Evolutionary conservation across 345 rosid genomes (phyloP), one percentile per base, ranked within the genome.

Genomic region (Noccaea caerulescens): DNA sequence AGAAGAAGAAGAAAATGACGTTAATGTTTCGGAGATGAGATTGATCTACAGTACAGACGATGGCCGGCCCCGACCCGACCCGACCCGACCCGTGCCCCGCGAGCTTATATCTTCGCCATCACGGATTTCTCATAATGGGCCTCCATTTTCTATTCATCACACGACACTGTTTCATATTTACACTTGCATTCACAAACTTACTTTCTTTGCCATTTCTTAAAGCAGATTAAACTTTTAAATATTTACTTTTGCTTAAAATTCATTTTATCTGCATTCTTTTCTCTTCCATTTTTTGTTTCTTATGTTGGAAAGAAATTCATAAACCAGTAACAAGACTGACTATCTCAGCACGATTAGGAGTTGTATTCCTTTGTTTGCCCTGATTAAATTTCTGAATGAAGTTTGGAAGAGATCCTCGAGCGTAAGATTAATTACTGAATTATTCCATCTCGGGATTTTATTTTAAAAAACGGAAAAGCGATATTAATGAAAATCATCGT

Each of bases 41-140:
- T 71, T 58, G 43, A 53, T 30, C 54, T 10, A 10, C 30, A 3
- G 30, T 10, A 10, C 30, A 27, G 30, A 27, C 38, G 10, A 23
- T 32, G 32, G 53, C 53, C 61, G 53, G 52, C 30, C 62, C 43
- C 43, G 4, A 44, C 53, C 42, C 58, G 72, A 58, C 72, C 53
- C 61, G 66, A 58, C 72, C 59, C 61, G 66, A 27, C 30, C 30
- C 30, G 30, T 72, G 69, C 45, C 33, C 62, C 37, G 6, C 60
- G 32, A 42, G 37, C 36, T 71, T 68, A 10, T 53, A 13, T 43
- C 58, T 50, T 37, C 16, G 10, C 23, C 61, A 38, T 18, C 54
- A 42, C 32, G 57, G 27, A 3, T 44, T n/a, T 63, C 12, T 49
- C 8, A 1, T 44, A 34, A 11, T 36, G 63, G 69, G 76, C 76